Evolutionary conservation across 805 yeast genomes (phyloP), one percentile per base, ranked within the genome.

Genomic region (Spathaspora sp.): DNA sequence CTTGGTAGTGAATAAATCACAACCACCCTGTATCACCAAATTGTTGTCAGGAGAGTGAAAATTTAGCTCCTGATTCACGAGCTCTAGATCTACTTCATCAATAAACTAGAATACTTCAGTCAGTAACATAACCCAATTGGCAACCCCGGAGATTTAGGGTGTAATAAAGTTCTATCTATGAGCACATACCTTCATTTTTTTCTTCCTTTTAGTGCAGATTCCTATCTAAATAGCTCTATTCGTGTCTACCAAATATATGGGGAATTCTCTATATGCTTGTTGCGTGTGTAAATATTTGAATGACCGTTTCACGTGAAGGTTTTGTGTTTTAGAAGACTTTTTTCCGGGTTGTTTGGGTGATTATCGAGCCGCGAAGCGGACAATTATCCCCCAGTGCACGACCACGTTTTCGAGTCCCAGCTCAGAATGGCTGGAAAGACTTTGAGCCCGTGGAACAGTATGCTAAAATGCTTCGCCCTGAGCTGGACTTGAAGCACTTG

Each of bases 1-100:
- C 62, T 93, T 94, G 1, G 99, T 94, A 1, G 98, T 89, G 63
- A 90, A 94, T 47, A 94, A 78, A 64, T 94, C 99, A 65, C 97
- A 86, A 23, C 96, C 91, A 11, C 97, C 98, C 51, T 81, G 80
- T 40, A 94, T 83, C 46, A 73, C 70, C 23, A 73, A 63, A 51
- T 70, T 73, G 55, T 72, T 69, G 55, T 74, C 78, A 26, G 66
- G 75, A 14, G 77, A 67, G 47, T 71, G 74, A 60, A 89, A 90
- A 57, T 85, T 83, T 51, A 94, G 80, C 50, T 89, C 87, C 62
- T 91, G 96, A 63, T 91, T 91, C 39, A 94, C 87, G 59, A 87
- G 78, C 67, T 91, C 97, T n/a, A 94, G 84, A 61, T 92, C 97
- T 40, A 90, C 86, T 63, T 87, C 94, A 66, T 94, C 98, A 53